A percentile compares a stretch with the other conserved stretches of the same genome.
Conservation (phyloP, 2,329 filamentous ascomycete species). For the Aureobasidium musti region DNA sequence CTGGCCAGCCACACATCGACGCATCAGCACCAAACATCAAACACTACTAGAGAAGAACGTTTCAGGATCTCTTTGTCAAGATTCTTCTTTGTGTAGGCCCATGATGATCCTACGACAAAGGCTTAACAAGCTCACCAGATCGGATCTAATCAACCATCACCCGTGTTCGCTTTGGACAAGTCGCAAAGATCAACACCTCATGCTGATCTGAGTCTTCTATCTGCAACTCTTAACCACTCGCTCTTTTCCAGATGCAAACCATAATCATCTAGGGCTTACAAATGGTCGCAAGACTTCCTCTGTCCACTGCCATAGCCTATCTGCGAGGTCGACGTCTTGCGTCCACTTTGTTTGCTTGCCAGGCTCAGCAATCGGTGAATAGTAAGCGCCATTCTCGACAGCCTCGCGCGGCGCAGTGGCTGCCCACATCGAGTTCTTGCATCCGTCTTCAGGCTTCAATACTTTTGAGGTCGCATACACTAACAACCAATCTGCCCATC, state of each 20-base stretch:
- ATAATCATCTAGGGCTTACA: not conserved
- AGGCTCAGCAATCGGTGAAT: slow-evolving; percentile 36
- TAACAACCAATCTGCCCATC: slow-evolving; percentile 38
- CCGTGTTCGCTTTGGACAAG: not conserved
- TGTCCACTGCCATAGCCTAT: slow-evolving; percentile 39
- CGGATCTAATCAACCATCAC: not conserved
- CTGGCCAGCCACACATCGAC: not conserved
- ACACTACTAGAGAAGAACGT: not conserved
- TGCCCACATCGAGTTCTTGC: slow-evolving; percentile 35
- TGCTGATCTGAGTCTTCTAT: too few species aligned
- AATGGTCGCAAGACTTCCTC: slow-evolving; percentile 17
- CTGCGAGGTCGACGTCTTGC: slow-evolving; percentile 32
- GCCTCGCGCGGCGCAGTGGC: slow-evolving; percentile 32
- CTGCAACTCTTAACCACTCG: too few species aligned
- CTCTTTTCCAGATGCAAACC: not conserved
- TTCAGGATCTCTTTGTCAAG: not conserved
- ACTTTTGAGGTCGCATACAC: slow-evolving; percentile 13
- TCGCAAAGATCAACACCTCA: not conserved
- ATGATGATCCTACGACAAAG: too few species aligned
- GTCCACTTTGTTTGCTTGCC: slow-evolving; percentile 28
- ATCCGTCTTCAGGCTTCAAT: slow-evolving; percentile 32
- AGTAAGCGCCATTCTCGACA: slow-evolving; percentile 36
- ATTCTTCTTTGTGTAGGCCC: too few species aligned
- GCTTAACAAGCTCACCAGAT: not conserved
- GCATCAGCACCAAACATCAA: not conserved